Evolutionary conservation across 2,329 filamentous ascomycete genomes (phyloP), one percentile per base, ranked within the genome.

Genomic region (Colletotrichum falcatum): DNA sequence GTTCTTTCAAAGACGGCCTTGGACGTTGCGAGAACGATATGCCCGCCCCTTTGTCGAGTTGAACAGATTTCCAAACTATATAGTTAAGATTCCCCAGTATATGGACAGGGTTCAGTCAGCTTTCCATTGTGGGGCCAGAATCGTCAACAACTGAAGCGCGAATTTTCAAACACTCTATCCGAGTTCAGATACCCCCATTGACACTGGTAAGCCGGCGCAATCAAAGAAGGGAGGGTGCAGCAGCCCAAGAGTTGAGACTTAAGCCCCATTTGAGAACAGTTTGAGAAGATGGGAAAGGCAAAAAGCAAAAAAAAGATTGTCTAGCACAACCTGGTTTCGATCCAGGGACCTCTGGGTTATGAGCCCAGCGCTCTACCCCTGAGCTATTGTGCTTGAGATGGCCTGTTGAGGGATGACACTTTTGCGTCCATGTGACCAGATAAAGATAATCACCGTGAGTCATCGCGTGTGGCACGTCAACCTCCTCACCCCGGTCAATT

Each of bases 331-430:
- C 63, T 70, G 63, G 67, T 66, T 66, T 71, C 68, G 68, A 70
- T 70, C 68, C 68, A 67, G 58, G 68, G 68, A 71, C 68, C 68
- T 71, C 68, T 71, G 68, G 68, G 68, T 71, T 71, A 71, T 71
- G 68, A 71, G 68, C 68, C 68, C 68, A 71, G 68, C 68, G 68
- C 68, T 71, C 68, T 71, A 71, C 68, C 68, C 68, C 68, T 71
- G 68, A 71, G 68, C 68, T 71, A 71, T 54, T 60, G 68, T 67
- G 67, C 63, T 66, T 62, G n/a, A 8, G 14, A 9, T 28, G 6
- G 2, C 0, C 5, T 35, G 12, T 3, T 26, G 20, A 8, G 7
- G 28, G 23, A 1, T 26, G 0, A n/a, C n/a, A n/a, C n/a, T n/a
- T n/a, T n/a, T n/a, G n/a, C n/a, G n/a, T n/a, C n/a, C n/a, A n/a